A percentile compares a stretch with the other conserved stretches of the same genome.
phyloP scores from a whole-genome alignment of 2,329 filamentous ascomycete genomes.

The Lecanicillium sp. region DNA sequence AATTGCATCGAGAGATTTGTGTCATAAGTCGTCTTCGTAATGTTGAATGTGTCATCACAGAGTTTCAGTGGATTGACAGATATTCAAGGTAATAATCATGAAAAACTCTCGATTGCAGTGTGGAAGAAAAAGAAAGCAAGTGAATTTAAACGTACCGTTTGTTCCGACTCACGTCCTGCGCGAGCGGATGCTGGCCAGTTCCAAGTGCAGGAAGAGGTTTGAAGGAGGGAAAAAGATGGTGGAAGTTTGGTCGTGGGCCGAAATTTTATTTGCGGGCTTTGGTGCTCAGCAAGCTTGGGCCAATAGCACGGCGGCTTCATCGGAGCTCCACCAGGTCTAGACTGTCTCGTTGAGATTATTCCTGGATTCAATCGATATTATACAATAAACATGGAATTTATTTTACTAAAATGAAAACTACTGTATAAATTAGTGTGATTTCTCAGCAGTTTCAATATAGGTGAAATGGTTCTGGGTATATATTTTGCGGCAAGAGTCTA shows the following conservation, averaged over 20 bases:
- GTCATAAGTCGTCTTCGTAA: conserved; percentile 39
- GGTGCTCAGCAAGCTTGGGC: neutral
- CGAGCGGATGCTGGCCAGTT: neutral
- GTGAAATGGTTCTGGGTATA: too few species aligned
- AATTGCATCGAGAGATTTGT: conserved; percentile 6
- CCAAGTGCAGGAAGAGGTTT: neutral
- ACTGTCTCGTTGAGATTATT: neutral
- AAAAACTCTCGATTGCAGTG: conserved; percentile 9
- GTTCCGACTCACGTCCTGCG: conserved; percentile 8
- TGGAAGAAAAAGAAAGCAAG: conserved; percentile 4
- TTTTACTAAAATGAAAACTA: too few species aligned
- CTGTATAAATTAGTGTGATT: too few species aligned
- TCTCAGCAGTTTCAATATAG: too few species aligned
- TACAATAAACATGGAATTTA: too few species aligned
- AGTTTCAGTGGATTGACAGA: conserved; percentile 54
- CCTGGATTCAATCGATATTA: too few species aligned
- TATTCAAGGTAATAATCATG: conserved; percentile 45
- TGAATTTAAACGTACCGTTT: conserved; percentile 11
- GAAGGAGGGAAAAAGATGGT: neutral
- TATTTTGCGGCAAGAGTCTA: too few species aligned
- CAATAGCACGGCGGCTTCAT: neutral
- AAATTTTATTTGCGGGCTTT: conserved; percentile 6
- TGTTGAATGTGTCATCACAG: conserved; percentile 33
- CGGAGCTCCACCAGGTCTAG: neutral
- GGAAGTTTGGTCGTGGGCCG: neutral